These are phyloP conservation scores for Penicillium sp. DNA, from an alignment of 2,329 filamentous ascomycete genomes.

Conservation along the genomic window DNA sequence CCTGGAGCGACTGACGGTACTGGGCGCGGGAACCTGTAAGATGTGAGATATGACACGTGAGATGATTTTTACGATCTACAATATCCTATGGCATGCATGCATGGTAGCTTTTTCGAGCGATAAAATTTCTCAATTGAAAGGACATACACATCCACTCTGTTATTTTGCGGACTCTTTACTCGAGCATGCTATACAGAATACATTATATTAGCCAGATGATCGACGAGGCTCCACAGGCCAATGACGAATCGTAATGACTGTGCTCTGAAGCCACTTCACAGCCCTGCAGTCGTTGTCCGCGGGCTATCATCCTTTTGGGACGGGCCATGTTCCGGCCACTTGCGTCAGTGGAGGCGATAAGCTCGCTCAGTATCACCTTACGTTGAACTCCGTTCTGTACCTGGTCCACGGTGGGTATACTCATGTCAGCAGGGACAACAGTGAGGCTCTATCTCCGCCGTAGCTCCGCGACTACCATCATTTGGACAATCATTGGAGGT, in stretches of 20 bases:
- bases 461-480: conserved; percentile 1
- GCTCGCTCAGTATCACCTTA: neutral
- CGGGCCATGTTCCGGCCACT: conserved; percentile 8
- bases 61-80: neutral
- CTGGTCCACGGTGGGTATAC: neutral
- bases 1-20: conserved; percentile 10
- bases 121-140: conserved; percentile 7
- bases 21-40: conserved; percentile 28
- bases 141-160: neutral
- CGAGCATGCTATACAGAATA: neutral
- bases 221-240: conserved; percentile 6
- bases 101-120: conserved; percentile 16
- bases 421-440: conserved; percentile 3
- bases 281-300: neutral
- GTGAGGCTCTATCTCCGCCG: conserved; percentile 8
- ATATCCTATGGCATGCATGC: conserved; percentile 3
- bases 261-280: conserved; percentile 5
- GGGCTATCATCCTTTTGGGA: neutral
- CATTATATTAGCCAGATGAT: conserved; percentile 6
- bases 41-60: neutral
- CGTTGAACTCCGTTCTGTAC: neutral
- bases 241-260: conserved; percentile 8
- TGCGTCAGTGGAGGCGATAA: conserved; percentile 14
- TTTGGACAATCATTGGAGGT: neutral
- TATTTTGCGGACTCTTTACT: neutral